These are phyloP conservation scores for Vanrija sp. DNA, from an alignment of 1,284 basidiomycete species.

Conservation along the genomic window DNA sequence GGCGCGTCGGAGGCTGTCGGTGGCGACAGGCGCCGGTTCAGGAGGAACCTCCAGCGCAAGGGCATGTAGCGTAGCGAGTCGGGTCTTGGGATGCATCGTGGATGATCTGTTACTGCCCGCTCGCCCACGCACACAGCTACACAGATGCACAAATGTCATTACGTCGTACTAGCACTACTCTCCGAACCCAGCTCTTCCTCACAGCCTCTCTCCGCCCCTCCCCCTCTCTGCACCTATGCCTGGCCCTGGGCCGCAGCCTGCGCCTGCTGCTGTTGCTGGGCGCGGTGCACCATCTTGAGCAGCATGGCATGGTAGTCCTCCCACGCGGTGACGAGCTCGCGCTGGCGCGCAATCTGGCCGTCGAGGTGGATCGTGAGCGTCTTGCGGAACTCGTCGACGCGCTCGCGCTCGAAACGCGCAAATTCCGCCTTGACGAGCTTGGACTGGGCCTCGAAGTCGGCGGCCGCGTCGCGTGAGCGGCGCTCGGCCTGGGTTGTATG, in stretches of 20 bases:
- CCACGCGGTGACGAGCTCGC: constrained; percentile 41
- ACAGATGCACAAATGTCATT: too few relatives aligned
- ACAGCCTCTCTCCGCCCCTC: too few relatives aligned
- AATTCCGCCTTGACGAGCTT: constrained; percentile 86
- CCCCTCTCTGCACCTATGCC: background rate
- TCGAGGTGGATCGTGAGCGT: constrained; percentile 42
- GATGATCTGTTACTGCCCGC: too few relatives aligned
- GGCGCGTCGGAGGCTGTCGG: constrained; percentile 58
- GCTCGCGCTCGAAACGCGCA: constrained; percentile 87
- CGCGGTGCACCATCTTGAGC: constrained; percentile 38
- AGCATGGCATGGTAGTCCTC: constrained; percentile 41
- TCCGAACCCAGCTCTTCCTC: too few relatives aligned
- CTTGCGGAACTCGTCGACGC: constrained; percentile 60
- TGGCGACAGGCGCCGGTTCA: constrained; percentile 65
- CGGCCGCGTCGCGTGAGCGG: constrained; percentile 69
- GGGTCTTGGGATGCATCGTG: too few relatives aligned
- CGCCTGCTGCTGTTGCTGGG: constrained; percentile 19
- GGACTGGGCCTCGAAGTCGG: constrained; percentile 83
- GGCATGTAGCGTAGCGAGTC: constrained; percentile 38
- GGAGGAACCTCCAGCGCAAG: constrained; percentile 84
- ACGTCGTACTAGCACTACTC: too few relatives aligned
- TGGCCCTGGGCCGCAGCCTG: background rate
- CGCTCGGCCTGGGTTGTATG: constrained; percentile 65
- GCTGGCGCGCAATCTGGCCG: constrained; percentile 37
- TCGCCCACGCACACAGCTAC: too few relatives aligned